phyloP scores from a whole-genome alignment of 139 green algal species.

The Chlamydomonas eustigma region DNA sequence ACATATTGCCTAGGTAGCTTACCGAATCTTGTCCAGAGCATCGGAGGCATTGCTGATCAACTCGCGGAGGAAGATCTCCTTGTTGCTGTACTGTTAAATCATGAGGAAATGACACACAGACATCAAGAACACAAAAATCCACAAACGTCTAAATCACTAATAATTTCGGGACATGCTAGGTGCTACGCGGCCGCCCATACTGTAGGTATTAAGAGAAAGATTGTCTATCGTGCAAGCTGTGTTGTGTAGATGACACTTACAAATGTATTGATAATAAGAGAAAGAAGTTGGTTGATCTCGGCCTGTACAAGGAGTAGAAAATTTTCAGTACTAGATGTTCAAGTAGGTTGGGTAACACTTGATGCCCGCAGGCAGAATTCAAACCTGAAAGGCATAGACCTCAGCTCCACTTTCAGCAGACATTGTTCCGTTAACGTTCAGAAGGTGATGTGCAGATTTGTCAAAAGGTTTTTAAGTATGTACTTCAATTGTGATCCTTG shows the following conservation, averaged over 20 bases:
- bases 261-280: constrained; percentile 99
- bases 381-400: constrained; percentile 18
- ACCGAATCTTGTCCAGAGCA: constrained; percentile 97
- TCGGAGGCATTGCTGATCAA: constrained; percentile 93
- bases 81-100: not conserved
- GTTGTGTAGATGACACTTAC: constrained; percentile 9
- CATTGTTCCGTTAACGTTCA: no score
- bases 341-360: not conserved
- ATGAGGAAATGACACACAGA: not conserved
- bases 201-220: not conserved
- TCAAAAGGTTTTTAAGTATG: no score
- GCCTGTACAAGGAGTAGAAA: constrained; percentile 77
- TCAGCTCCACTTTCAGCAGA: not conserved
- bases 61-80: constrained; percentile 95
- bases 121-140: no score
- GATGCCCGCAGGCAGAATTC: not conserved
- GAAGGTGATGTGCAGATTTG: no score
- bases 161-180: no score
- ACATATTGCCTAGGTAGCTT: not conserved
- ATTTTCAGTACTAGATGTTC: constrained; percentile 32
- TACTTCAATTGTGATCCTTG: no score
- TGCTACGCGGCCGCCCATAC: not conserved
- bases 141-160: no score
- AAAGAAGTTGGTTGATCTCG: constrained; percentile 99
- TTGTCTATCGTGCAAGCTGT: not conserved